These are phyloP conservation scores for Hamigera avellanea DNA, from an alignment of 495 filamentous ascomycete genomes.

Conservation along the genomic window DNA sequence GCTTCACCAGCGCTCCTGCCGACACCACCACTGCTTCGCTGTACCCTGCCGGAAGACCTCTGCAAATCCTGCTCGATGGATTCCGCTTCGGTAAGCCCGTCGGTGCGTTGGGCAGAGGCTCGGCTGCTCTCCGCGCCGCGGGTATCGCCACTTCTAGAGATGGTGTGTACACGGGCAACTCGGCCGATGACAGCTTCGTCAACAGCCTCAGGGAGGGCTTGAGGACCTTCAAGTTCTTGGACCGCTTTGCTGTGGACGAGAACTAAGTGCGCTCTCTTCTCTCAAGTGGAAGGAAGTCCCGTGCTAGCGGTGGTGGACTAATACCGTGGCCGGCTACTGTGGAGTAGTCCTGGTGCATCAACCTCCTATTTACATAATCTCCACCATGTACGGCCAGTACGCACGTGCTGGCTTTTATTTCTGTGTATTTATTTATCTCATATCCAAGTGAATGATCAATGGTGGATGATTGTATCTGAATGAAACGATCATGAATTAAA, in stretches of 20 bases:
- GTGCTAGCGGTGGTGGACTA: too few relatives aligned
- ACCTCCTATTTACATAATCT: too few relatives aligned
- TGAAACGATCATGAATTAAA: too few relatives aligned
- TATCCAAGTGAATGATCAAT: too few relatives aligned
- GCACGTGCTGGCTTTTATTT: too few relatives aligned
- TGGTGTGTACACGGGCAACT: slow-evolving; percentile 40
- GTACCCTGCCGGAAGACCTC: slow-evolving; percentile 51
- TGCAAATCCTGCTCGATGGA: slow-evolving; percentile 52
- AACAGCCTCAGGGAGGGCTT: slow-evolving; percentile 45
- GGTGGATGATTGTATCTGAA: too few relatives aligned
- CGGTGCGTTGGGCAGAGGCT: slow-evolving; percentile 42
- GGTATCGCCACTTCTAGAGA: slow-evolving; percentile 23
- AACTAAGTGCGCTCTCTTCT: too few relatives aligned
- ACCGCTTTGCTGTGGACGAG: slow-evolving; percentile 26
- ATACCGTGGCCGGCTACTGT: too few relatives aligned
- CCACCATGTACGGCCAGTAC: too few relatives aligned
- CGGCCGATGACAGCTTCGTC: slow-evolving; percentile 25
- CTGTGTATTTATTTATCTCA: too few relatives aligned
- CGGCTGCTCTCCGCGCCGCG: slow-evolving; percentile 28
- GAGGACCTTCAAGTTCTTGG: slow-evolving; percentile 50
- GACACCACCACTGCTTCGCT: slow-evolving; percentile 29
- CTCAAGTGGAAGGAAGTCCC: too few relatives aligned
- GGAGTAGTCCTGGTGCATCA: too few relatives aligned
- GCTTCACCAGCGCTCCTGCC: slow-evolving; percentile 8
- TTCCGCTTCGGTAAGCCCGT: slow-evolving; percentile 68